A percentile compares a stretch with the other conserved stretches of the same genome.
Conservation (phyloP, 1,284 basidiomycete species). For the Moniliella sp. region DNA sequence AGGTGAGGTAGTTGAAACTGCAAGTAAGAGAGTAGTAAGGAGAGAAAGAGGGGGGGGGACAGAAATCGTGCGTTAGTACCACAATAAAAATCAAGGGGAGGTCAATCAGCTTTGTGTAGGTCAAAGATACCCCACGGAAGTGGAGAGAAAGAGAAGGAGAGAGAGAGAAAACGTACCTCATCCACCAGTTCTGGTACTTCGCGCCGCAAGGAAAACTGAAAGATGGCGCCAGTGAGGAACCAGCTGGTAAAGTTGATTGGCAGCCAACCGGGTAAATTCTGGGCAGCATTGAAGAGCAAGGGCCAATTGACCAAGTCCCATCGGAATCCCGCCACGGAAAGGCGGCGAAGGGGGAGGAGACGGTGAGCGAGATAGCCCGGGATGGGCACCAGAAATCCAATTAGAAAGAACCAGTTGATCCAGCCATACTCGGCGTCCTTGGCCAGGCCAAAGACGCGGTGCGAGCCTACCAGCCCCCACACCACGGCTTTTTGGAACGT, state of each 20-base stretch:
- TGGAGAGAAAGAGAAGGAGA: too few relatives aligned
- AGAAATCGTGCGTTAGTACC: too few relatives aligned
- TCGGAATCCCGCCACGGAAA: too few relatives aligned
- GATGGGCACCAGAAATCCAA: constrained; percentile 14
- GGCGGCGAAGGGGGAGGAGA: constrained; percentile 5
- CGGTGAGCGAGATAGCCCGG: constrained; percentile 10
- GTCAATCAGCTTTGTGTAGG: too few relatives aligned
- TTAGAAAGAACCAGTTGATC: constrained; percentile 18
- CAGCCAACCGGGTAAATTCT: constrained; percentile 25
- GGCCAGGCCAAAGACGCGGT: constrained; percentile 9
- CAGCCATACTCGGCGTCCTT: constrained; percentile 11
- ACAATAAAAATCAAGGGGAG: too few relatives aligned
- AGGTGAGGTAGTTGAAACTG: constrained; percentile 34
- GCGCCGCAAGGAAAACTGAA: constrained; percentile 29
- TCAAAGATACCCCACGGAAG: too few relatives aligned
- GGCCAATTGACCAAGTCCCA: constrained; percentile 15
- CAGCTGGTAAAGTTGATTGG: constrained; percentile 24
- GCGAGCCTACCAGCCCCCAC: constrained; percentile 37
- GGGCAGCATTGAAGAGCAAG: constrained; percentile 19
- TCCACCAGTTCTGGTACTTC: constrained; percentile 32
- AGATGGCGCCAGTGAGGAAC: constrained; percentile 38
- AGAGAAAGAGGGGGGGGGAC: too few relatives aligned
- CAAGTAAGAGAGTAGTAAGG: too few relatives aligned
- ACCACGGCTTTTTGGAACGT: constrained; percentile 12
- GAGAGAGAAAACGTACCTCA: too few relatives aligned